Base-by-base conservation (phyloP, 352 stramenopile species). In the Pythium volutum region DNA sequence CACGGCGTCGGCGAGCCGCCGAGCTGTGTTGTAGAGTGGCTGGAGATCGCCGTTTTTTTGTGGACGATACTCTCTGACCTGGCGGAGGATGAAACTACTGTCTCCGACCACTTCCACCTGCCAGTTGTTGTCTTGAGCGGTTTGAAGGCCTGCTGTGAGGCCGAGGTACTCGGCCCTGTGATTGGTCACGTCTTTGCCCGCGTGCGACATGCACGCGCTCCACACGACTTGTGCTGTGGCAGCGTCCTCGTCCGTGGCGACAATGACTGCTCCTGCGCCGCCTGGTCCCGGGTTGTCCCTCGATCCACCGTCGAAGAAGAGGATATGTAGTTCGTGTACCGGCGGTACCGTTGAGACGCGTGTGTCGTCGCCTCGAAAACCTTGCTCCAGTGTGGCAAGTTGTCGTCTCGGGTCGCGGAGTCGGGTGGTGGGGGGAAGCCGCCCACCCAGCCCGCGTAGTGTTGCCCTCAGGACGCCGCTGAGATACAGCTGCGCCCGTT, bases 241-340 rank as follows among this genome's bases (percentile, higher is more conserved):
- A 4, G 26, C 18, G 14, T 27, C 10, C 3, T 20, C 16, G 41
- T 36, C 22, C 1, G 43, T 46, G 4, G 25, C 20, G 10, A 59
- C 25, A 10, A 63, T 1, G 20, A 50, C 26, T 16, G 36, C 36
- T 16, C 36, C 36, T 4, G 36, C 36, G 6, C 36, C 55, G 14
- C 55, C 55, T 16, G 55, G 45, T 10, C 33, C 55, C 11, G 55
- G 55, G 46, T 63, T 63, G 29, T 33, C 55, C 0, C 42, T 26
- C 2, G 54, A 53, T 2, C 41, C 41, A n/a, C 54, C 54, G 15
- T 61, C 54, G 15, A 61, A 61, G 36, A 43, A 18, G 36, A 43
- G 36, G 29, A 33, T 33, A 33, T 33, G 29, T 33, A n/a, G n/a
- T n/a, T n/a, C n/a, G n/a, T n/a, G n/a, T n/a, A n/a, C n/a, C n/a